These are phyloP conservation scores for Jamesozyma spencerorum DNA, from an alignment of 805 yeast species.

Conservation along the genomic window DNA sequence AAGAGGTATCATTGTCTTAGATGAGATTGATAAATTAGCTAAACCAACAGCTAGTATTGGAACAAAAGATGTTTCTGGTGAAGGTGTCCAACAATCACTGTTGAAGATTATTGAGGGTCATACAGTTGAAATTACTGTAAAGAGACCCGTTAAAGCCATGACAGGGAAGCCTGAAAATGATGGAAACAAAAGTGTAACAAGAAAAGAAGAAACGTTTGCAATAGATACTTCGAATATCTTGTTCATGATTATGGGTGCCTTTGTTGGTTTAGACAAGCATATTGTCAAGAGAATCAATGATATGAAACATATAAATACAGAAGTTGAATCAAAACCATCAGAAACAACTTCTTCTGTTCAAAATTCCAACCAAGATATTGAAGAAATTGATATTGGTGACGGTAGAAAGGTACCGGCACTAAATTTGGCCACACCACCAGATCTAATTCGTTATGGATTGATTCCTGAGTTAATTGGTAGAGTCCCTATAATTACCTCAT, in stretches of 20 bases:
- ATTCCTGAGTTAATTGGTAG: conserved; percentile 55
- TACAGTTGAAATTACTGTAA: conserved; percentile 38
- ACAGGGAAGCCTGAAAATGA: conserved; percentile 15
- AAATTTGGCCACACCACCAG: conserved; percentile 41
- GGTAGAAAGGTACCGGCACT: conserved; percentile 36
- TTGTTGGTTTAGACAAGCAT: conserved; percentile 47
- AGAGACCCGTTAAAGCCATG: conserved; percentile 32
- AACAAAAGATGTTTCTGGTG: conserved; percentile 52
- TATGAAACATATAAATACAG: conserved; percentile 14
- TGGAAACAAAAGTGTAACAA: conserved; percentile 27
- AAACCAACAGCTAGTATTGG: conserved; percentile 40
- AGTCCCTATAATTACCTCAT: conserved; percentile 44
- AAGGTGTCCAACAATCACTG: conserved; percentile 55
- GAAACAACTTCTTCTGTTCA: conserved; percentile 8
- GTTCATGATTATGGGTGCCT: conserved; percentile 54
- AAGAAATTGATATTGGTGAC: conserved; percentile 30
- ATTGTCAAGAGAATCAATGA: conserved; percentile 33
- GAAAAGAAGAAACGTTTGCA: conserved; percentile 36
- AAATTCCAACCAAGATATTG: conserved; percentile 23
- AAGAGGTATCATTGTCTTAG: conserved; percentile 50
- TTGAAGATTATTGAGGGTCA: conserved; percentile 52
- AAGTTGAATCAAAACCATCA: conserved; percentile 1
- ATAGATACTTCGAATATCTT: conserved; percentile 48
- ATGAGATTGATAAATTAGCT: conserved; percentile 51
- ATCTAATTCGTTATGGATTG: conserved; percentile 43